Evolutionary conservation across 73 alveolate species (phyloP).

Genomic region (Tetrahymena elliotti): DNA sequence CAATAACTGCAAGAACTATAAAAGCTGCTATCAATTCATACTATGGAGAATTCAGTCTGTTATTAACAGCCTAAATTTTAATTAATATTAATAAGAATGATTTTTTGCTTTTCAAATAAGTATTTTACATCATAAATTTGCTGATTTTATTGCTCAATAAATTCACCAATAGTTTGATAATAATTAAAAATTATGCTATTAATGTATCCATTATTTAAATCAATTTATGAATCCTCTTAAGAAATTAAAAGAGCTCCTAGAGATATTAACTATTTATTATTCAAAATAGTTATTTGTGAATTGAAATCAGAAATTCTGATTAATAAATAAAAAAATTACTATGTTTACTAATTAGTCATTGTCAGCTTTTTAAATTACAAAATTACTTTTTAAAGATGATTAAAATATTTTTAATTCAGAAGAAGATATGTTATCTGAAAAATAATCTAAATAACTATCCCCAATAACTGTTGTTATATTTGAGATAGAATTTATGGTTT

Average conservation of each 20-base stretch:
- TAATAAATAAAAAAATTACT: neutral
- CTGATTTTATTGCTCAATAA: neutral
- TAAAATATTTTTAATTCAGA: neutral
- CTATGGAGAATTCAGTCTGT: neutral
- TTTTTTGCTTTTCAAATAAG: too few species aligned
- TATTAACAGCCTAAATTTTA: neutral
- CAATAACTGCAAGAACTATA: neutral
- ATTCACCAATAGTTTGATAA: neutral
- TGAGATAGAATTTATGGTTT: neutral
- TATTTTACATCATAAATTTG: neutral
- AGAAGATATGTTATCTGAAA: neutral
- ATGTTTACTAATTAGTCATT: neutral
- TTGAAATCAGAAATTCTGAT: neutral
- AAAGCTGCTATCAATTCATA: neutral
- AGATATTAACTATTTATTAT: neutral
- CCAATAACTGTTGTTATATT: neutral
- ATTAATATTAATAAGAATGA: neutral
- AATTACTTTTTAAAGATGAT: neutral
- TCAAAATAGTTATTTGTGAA: neutral
- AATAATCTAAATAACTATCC: neutral
- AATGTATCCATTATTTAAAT: neutral
- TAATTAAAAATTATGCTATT: neutral
- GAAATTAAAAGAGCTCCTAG: neutral
- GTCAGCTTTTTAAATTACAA: neutral
- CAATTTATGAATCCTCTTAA: neutral